Percentiles rank a stretch among this genome's conserved stretches.
These are phyloP conservation scores for Brassica incana DNA, from an alignment of 345 rosid species.

Conservation along the genomic window DNA sequence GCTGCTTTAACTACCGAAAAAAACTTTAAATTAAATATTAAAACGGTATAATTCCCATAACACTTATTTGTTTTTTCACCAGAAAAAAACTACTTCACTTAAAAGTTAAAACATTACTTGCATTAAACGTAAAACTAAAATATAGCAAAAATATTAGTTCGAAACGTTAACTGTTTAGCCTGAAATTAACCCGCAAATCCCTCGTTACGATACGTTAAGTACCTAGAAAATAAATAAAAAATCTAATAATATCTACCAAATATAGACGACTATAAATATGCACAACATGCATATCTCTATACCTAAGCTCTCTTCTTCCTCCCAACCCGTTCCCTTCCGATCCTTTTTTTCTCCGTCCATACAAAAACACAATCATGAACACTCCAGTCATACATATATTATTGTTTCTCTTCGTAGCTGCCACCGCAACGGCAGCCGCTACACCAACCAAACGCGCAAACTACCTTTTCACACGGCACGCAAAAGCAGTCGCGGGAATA, in stretches of 20 bases:
- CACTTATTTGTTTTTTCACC: background rate
- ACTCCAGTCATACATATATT: constrained; percentile 25
- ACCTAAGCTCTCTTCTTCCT: constrained; percentile 14
- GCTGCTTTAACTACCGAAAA: background rate
- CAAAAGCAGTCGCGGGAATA: constrained; percentile 44
- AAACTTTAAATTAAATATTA: too few species aligned
- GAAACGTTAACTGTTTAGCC: background rate
- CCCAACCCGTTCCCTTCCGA: constrained; percentile 6
- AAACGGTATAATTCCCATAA: background rate
- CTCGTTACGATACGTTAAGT: constrained; percentile 18
- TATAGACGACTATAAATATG: constrained; percentile 19
- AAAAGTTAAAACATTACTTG: background rate
- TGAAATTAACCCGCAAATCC: constrained; percentile 19
- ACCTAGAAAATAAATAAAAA: background rate
- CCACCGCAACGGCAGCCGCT: background rate
- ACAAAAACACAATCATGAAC: constrained; percentile 21
- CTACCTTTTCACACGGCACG: constrained; percentile 42
- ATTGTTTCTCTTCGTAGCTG: background rate
- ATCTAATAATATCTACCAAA: constrained; percentile 2
- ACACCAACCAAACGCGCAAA: constrained; percentile 7
- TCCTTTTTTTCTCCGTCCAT: constrained; percentile 23
- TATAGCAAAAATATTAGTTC: background rate
- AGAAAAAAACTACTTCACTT: background rate
- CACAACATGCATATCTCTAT: constrained; percentile 1
- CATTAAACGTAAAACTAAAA: background rate